phyloP scores from a whole-genome alignment of 1,284 basidiomycete species.

The Mrakiaceae sp. region DNA sequence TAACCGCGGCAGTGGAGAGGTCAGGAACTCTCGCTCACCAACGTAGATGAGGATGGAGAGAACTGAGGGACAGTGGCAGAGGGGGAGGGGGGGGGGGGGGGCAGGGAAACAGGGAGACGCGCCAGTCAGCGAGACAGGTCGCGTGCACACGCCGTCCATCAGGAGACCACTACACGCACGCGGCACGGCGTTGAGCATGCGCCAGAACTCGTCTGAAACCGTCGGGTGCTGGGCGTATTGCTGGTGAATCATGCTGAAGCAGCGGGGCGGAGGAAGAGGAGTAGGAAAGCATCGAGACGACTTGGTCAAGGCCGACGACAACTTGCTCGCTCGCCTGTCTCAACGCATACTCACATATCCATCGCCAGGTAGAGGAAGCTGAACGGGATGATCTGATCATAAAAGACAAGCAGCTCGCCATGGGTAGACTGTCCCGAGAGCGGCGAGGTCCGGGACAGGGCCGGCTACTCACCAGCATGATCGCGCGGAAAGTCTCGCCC shows the following conservation, averaged over 20 bases:
- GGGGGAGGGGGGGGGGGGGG: not conserved
- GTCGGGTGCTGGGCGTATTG: constrained; percentile 14
- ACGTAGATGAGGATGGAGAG: constrained; percentile 4
- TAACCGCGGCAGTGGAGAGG: too few species aligned
- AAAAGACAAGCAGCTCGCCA: not conserved
- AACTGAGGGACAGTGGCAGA: not conserved
- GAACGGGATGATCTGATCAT: constrained; percentile 13
- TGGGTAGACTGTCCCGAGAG: not conserved
- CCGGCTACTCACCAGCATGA: too few species aligned
- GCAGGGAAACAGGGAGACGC: too few species aligned
- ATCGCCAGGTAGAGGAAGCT: constrained; percentile 14
- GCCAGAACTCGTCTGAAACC: constrained; percentile 6
- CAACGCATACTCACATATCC: constrained; percentile 14
- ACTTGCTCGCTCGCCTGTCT: not conserved
- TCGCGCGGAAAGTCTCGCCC: too few species aligned
- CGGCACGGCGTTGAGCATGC: constrained; percentile 10
- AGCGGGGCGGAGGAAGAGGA: not conserved
- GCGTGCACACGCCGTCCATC: not conserved
- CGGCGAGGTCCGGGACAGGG: not conserved
- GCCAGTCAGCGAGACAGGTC: not conserved
- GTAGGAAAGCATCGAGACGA: too few species aligned
- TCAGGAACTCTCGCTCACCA: not conserved
- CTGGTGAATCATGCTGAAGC: constrained; percentile 14
- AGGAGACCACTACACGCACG: not conserved
- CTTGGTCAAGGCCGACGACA: not conserved